phyloP scores from a whole-genome alignment of 2,329 filamentous ascomycete species.

The Botrytis tulipae region DNA sequence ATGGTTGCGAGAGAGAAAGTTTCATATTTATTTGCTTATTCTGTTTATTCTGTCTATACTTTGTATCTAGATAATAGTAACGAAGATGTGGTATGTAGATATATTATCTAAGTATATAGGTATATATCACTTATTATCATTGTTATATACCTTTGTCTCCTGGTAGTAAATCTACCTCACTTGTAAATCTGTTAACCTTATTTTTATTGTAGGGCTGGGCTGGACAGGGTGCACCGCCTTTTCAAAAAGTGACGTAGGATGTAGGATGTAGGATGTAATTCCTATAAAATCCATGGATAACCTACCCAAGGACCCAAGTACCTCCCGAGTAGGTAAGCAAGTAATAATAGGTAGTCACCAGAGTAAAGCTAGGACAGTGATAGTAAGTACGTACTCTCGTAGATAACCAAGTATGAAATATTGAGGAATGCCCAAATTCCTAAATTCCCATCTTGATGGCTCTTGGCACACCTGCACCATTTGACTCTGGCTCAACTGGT shows the following conservation, averaged over 20 bases:
- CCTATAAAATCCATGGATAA: no score
- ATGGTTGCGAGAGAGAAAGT: no score
- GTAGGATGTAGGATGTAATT: constrained; percentile 2
- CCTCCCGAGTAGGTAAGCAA: no score
- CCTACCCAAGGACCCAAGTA: no score
- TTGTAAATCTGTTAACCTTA: neutral
- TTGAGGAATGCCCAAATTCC: neutral
- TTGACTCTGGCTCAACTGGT: neutral
- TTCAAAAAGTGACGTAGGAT: constrained; percentile 4
- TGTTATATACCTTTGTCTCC: no score
- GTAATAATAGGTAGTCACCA: no score
- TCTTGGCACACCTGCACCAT: neutral
- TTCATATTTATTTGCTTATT: neutral
- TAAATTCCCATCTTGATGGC: neutral
- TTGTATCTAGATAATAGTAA: no score
- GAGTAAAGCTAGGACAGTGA: neutral
- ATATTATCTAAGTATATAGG: no score
- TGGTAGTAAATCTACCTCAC: neutral
- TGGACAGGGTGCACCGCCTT: neutral
- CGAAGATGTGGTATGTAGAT: no score
- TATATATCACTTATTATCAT: no score
- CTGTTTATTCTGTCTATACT: neutral
- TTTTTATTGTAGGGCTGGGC: neutral
- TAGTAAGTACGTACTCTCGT: no score
- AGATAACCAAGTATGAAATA: neutral